Conservation (phyloP, 805 yeast species). For the Starmerella vaccinii region DNA sequence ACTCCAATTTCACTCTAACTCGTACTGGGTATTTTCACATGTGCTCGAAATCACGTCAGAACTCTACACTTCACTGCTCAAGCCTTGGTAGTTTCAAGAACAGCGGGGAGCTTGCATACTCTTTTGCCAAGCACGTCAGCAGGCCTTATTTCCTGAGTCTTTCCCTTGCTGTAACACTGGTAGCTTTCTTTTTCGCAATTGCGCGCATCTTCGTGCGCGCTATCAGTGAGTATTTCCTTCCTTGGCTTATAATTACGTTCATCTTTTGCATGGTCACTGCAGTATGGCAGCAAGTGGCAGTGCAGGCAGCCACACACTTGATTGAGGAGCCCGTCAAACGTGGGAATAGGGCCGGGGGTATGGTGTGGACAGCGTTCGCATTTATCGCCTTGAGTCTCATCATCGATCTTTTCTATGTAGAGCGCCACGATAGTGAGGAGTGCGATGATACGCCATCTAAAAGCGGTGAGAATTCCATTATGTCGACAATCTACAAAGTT, state of each 20-base stretch:
- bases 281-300: conserved; percentile 7
- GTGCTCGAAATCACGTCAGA: not conserved
- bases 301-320: not conserved
- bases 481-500: conserved; percentile 3
- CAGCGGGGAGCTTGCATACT: not conserved
- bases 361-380: conserved; percentile 4
- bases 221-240: not conserved
- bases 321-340: not conserved
- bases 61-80: not conserved
- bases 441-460: not conserved
- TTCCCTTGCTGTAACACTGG: not conserved
- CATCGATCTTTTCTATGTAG: not conserved
- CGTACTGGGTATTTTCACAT: conserved; percentile 4
- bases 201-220: not conserved
- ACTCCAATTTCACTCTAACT: not conserved
- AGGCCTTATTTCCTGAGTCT: not conserved
- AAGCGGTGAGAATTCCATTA: not conserved
- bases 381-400: not conserved
- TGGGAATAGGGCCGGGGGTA: conserved; percentile 1
- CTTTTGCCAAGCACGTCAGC: conserved; percentile 3
- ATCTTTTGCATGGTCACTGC: conserved; percentile 1
- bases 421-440: not conserved
- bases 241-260: not conserved
- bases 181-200: not conserved
- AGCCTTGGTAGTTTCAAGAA: conserved; percentile 3